Evolutionary conservation across 208 protist species (phyloP).

Genomic region (Wallacemonas collosoma): DNA sequence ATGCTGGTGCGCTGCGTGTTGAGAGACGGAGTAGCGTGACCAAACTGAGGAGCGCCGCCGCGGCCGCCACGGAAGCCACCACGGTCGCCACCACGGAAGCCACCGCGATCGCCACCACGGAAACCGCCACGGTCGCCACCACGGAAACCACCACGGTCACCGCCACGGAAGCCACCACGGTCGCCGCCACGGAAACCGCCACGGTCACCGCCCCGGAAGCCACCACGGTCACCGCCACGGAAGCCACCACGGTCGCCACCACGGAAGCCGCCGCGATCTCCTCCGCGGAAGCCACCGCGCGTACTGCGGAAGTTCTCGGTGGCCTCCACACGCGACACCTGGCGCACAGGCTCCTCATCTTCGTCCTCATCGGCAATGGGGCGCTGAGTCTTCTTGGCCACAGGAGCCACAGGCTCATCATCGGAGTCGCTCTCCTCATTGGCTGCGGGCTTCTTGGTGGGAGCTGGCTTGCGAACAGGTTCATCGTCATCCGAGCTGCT

Average conservation of each 20-base stretch:
- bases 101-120: constrained; percentile 38
- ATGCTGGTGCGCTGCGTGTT: constrained; percentile 54
- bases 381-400: constrained; percentile 27
- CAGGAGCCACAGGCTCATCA: constrained; percentile 21
- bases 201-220: constrained; percentile 45
- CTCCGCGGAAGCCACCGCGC: constrained; percentile 20
- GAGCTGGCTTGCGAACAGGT: constrained; percentile 24
- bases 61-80: constrained; percentile 47
- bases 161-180: constrained; percentile 33
- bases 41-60: constrained; percentile 68
- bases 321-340: constrained; percentile 47
- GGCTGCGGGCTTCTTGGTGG: constrained; percentile 15
- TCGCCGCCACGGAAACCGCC: constrained; percentile 42
- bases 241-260: constrained; percentile 42
- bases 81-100: constrained; percentile 56
- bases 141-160: constrained; percentile 31
- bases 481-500: constrained; percentile 23
- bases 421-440: constrained; percentile 26
- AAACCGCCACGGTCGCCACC: constrained; percentile 22
- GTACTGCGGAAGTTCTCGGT: constrained; percentile 19
- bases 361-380: constrained; percentile 24
- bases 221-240: constrained; percentile 42
- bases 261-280: constrained; percentile 24
- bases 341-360: constrained; percentile 38
- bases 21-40: constrained; percentile 50